These are phyloP conservation scores for Bruguiera hainesii DNA, from an alignment of 441 rosid genomes.

Conservation along the genomic window DNA sequence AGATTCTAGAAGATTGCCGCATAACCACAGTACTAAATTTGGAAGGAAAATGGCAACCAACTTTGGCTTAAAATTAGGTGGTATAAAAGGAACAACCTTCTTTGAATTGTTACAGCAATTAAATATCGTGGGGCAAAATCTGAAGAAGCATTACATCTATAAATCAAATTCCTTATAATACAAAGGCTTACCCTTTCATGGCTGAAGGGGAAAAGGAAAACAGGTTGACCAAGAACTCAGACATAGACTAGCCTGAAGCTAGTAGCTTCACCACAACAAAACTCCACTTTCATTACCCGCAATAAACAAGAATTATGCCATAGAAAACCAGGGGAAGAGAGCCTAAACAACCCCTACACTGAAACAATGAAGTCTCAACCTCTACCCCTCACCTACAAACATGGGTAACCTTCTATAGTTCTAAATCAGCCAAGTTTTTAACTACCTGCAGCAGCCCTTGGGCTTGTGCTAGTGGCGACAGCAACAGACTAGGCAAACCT, in stretches of 20 bases:
- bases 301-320: slow-evolving; percentile 9
- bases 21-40: no score
- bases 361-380: slow-evolving; percentile 12
- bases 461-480: slow-evolving; percentile 39
- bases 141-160: slow-evolving; percentile 27
- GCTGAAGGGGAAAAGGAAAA: slow-evolving; percentile 14
- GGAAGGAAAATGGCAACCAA: no score
- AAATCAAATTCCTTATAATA: slow-evolving; percentile 41
- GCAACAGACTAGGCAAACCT: slow-evolving; percentile 50
- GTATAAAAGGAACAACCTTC: slow-evolving; percentile 10
- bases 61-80: not conserved
- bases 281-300: slow-evolving; percentile 16
- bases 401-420: slow-evolving; percentile 9
- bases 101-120: slow-evolving; percentile 36
- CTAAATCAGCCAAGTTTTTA: slow-evolving; percentile 30
- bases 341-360: slow-evolving; percentile 19
- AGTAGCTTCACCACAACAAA: slow-evolving; percentile 29
- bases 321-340: slow-evolving; percentile 2
- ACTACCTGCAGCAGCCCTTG: slow-evolving; percentile 38
- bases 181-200: slow-evolving; percentile 37
- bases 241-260: slow-evolving; percentile 15
- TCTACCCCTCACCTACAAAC: slow-evolving; percentile 10
- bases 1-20: no score
- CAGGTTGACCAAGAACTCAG: slow-evolving; percentile 22
- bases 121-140: slow-evolving; percentile 31